phyloP scores from a whole-genome alignment of 495 filamentous ascomycete genomes.

The Staphylotrichum longicolle region DNA sequence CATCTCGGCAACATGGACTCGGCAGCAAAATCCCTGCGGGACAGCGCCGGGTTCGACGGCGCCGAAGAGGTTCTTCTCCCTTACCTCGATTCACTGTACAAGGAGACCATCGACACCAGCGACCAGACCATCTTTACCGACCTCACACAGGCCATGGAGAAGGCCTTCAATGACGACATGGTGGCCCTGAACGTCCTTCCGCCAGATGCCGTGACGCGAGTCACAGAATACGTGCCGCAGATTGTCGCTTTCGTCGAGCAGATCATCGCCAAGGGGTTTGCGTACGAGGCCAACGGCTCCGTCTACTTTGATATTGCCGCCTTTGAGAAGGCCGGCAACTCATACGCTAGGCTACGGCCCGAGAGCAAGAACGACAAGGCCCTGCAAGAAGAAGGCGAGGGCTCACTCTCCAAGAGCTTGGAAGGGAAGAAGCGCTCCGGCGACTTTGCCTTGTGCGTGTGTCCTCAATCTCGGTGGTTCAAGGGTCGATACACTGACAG shows the following conservation, averaged over 20 bases:
- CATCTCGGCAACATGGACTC: conserved; percentile 74
- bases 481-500: background rate
- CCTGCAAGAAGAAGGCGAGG: conserved; percentile 86
- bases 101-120: conserved; percentile 67
- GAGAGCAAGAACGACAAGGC: conserved; percentile 82
- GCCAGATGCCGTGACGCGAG: conserved; percentile 78
- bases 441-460: conserved; percentile 71
- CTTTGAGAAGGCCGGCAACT: conserved; percentile 79
- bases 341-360: conserved; percentile 82
- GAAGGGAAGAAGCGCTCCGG: conserved; percentile 65
- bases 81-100: conserved; percentile 77
- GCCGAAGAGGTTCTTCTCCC: conserved; percentile 72
- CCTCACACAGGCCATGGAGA: conserved; percentile 78
- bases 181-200: conserved; percentile 77
- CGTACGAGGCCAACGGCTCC: conserved; percentile 80
- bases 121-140: conserved; percentile 71
- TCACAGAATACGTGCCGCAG: conserved; percentile 84
- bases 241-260: conserved; percentile 68
- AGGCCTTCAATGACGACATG: conserved; percentile 82
- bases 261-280: conserved; percentile 82
- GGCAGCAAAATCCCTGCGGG: conserved; percentile 56
- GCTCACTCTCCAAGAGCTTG: conserved; percentile 68
- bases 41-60: conserved; percentile 43
- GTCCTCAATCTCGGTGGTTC: too few relatives aligned
- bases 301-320: conserved; percentile 92